A percentile compares a stretch with the other conserved stretches of the same genome.
These are phyloP conservation scores for Nicotiana benthamiana DNA, from an alignment of 257 asterid genomes.

Conservation along the genomic window DNA sequence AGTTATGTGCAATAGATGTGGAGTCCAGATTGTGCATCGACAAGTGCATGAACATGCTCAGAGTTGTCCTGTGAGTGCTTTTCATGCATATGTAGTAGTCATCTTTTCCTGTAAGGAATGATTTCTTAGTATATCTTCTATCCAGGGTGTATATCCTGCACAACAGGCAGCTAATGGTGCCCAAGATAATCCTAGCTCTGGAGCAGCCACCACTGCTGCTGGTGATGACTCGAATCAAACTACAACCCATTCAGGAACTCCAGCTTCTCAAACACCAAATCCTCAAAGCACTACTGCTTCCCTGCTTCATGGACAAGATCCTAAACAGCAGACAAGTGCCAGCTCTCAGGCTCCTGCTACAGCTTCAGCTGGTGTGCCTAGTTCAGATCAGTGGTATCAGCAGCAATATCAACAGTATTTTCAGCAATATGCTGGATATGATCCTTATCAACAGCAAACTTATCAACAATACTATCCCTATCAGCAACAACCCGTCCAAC, in stretches of 20 bases:
- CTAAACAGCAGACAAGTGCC: constrained; percentile 33
- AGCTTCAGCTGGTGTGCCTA: constrained; percentile 37
- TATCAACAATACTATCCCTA: constrained; percentile 53
- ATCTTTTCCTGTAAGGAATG: neutral
- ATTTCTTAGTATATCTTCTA: constrained; percentile 2
- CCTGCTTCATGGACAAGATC: constrained; percentile 45
- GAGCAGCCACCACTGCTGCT: constrained; percentile 29
- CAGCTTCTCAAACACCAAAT: constrained; percentile 45
- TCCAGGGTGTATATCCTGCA: constrained; percentile 65
- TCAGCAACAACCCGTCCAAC: constrained; percentile 55
- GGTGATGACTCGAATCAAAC: constrained; percentile 34
- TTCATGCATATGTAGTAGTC: neutral
- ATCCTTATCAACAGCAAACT: constrained; percentile 52
- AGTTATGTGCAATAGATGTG: constrained; percentile 84
- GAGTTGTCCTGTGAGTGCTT: constrained; percentile 68
- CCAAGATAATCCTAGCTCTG: constrained; percentile 32
- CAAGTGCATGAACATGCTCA: constrained; percentile 96
- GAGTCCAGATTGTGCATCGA: constrained; percentile 78
- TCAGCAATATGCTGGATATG: constrained; percentile 76
- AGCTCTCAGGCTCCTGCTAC: constrained; percentile 39
- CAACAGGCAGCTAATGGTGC: constrained; percentile 43
- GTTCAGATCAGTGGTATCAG: constrained; percentile 78
- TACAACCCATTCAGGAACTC: constrained; percentile 34
- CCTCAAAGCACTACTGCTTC: constrained; percentile 39
- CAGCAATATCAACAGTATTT: constrained; percentile 85